phyloP scores from a whole-genome alignment of 1,139 yeast species.

The Diutina sp. region DNA sequence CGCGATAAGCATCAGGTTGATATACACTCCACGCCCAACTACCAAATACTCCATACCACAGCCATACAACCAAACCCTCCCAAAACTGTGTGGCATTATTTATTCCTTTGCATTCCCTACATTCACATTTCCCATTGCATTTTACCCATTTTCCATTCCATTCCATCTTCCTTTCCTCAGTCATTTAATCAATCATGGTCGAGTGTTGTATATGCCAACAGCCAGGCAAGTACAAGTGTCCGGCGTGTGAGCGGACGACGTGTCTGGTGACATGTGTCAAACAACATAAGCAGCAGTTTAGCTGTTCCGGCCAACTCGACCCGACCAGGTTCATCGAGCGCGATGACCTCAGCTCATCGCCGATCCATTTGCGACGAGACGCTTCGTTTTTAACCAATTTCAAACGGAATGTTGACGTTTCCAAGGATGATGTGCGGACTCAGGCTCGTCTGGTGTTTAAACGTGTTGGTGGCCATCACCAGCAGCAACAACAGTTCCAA shows the following conservation, averaged over 20 bases:
- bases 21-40: no score
- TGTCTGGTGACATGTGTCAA: conserved; percentile 2
- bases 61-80: no score
- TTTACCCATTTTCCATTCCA: background rate
- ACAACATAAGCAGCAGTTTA: background rate
- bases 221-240: background rate
- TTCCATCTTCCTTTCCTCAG: no score
- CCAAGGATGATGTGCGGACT: background rate
- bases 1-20: no score
- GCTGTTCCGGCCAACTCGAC: background rate
- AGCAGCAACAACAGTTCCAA: background rate
- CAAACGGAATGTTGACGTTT: background rate
- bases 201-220: background rate
- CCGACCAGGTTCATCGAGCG: background rate
- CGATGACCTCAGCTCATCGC: background rate
- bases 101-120: no score
- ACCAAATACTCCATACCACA: no score
- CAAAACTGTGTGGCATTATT: no score
- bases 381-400: background rate
- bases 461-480: background rate
- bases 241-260: background rate
- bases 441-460: background rate
- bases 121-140: no score
- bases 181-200: background rate
- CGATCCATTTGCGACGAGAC: conserved; percentile 1